phyloP scores from a whole-genome alignment of 163 green algal species.

The Scenedesmus sp. region DNA sequence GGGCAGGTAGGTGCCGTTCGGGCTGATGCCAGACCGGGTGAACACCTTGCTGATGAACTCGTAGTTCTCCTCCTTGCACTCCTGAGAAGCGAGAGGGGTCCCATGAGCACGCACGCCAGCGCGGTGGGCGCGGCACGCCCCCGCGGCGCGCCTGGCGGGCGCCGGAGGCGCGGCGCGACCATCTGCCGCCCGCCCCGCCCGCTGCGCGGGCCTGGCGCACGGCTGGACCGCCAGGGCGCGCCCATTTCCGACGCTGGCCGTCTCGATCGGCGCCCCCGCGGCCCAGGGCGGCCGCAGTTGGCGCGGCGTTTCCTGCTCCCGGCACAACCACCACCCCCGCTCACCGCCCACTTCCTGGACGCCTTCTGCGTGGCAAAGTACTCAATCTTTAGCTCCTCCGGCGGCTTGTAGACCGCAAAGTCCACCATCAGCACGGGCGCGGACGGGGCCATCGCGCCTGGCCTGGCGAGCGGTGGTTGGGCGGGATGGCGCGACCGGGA shows the following conservation, averaged over 20 bases:
- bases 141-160: neutral
- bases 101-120: too few species aligned
- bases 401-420: conserved; percentile 42
- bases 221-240: too few species aligned
- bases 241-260: too few species aligned
- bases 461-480: too few species aligned
- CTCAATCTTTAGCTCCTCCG: conserved; percentile 44
- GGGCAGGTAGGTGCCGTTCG: conserved; percentile 59
- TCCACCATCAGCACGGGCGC: conserved; percentile 36
- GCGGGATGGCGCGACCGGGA: too few species aligned
- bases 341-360: conserved; percentile 39
- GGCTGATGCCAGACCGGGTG: conserved; percentile 52
- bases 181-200: neutral
- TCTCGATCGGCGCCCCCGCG: too few species aligned
- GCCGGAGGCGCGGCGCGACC: neutral
- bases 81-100: neutral
- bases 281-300: too few species aligned
- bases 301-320: too few species aligned
- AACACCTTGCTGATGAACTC: conserved; percentile 53
- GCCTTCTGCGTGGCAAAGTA: conserved; percentile 34
- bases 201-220: neutral
- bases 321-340: too few species aligned
- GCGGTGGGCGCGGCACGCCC: too few species aligned
- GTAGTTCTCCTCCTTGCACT: conserved; percentile 45
- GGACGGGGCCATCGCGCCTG: conserved; percentile 18